A percentile compares a stretch with the other conserved stretches of the same genome.
phyloP scores from a whole-genome alignment of 2,329 filamentous ascomycete genomes.

The Penicillium paneum region DNA sequence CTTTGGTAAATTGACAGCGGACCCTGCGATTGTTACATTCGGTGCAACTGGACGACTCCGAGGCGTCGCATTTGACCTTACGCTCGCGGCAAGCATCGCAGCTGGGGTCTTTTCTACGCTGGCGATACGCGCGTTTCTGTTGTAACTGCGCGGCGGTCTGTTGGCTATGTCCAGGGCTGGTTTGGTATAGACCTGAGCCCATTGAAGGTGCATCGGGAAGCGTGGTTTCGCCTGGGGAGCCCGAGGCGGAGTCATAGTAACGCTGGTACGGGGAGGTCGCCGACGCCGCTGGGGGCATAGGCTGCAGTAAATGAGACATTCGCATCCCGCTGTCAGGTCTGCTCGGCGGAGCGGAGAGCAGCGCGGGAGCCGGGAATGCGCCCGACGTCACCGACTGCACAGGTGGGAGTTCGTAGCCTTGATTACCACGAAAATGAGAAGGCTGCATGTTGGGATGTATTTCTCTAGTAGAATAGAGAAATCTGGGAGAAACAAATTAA shows the following conservation, averaged over 20 bases:
- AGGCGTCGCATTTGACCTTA: slow-evolving; percentile 86
- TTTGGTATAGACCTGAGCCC: slow-evolving; percentile 36
- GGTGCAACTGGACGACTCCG: slow-evolving; percentile 91
- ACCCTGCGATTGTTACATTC: slow-evolving; percentile 96
- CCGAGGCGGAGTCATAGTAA: slow-evolving; percentile 41
- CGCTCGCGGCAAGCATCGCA: slow-evolving; percentile 93
- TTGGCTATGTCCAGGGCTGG: slow-evolving; percentile 44
- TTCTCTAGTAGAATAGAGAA: background rate
- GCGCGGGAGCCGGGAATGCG: slow-evolving; percentile 29
- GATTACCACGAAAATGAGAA: slow-evolving; percentile 31
- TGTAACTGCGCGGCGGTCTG: slow-evolving; percentile 65
- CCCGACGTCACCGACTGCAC: slow-evolving; percentile 37
- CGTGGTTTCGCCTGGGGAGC: slow-evolving; percentile 40
- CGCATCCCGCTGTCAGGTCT: slow-evolving; percentile 40
- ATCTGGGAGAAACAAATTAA: background rate
- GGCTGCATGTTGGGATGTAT: slow-evolving; percentile 31
- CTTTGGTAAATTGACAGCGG: slow-evolving; percentile 98
- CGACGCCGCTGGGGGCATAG: slow-evolving; percentile 27
- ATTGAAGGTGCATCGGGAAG: slow-evolving; percentile 35
- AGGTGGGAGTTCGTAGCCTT: slow-evolving; percentile 34
- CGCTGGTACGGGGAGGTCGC: slow-evolving; percentile 33
- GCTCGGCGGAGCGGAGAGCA: slow-evolving; percentile 39
- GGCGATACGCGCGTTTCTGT: slow-evolving; percentile 88
- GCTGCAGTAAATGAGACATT: slow-evolving; percentile 43
- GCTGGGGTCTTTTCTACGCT: slow-evolving; percentile 92